Percentiles rank a stretch among this genome's conserved stretches.
phyloP scores from a whole-genome alignment of 768 basidiomycete genomes.

The Wakefieldia striispora region DNA sequence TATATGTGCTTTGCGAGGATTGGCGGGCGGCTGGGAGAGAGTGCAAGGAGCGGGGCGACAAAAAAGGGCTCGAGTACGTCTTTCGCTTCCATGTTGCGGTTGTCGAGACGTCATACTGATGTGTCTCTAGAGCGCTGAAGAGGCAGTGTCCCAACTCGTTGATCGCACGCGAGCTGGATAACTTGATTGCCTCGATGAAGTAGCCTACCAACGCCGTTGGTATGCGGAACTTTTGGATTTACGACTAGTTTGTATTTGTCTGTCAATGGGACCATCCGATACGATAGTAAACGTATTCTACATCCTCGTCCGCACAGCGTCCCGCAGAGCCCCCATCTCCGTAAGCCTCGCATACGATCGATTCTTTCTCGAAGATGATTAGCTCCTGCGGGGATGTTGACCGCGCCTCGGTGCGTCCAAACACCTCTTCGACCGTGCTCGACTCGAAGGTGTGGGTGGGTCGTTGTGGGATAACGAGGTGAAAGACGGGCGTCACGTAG shows the following conservation, averaged over 20 bases:
- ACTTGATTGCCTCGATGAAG: conserved; percentile 63
- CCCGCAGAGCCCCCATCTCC: conserved; percentile 17
- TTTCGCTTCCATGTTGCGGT: neutral
- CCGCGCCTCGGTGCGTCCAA: conserved; percentile 27
- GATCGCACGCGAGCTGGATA: conserved; percentile 75
- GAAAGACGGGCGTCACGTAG: conserved; percentile 41
- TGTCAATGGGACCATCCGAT: conserved; percentile 57
- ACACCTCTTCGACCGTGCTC: conserved; percentile 53
- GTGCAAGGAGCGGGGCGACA: conserved; percentile 88
- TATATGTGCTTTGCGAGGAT: conserved; percentile 89
- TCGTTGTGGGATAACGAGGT: conserved; percentile 77
- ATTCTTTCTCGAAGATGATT: conserved; percentile 52
- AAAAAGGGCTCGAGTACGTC: conserved; percentile 79
- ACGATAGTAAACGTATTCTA: conserved; percentile 68
- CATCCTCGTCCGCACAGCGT: conserved; percentile 43
- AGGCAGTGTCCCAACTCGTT: conserved; percentile 77
- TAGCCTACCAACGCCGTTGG: no score
- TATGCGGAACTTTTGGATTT: neutral
- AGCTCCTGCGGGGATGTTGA: conserved; percentile 30
- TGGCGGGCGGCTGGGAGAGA: conserved; percentile 87
- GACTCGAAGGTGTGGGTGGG: conserved; percentile 61
- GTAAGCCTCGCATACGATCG: conserved; percentile 51
- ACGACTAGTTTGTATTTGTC: neutral
- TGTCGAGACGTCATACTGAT: neutral
- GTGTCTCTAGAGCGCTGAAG: conserved; percentile 57